Evolutionary conservation across 768 basidiomycete species (phyloP).

Genomic region (Porphyrellus cyaneotinctus): DNA sequence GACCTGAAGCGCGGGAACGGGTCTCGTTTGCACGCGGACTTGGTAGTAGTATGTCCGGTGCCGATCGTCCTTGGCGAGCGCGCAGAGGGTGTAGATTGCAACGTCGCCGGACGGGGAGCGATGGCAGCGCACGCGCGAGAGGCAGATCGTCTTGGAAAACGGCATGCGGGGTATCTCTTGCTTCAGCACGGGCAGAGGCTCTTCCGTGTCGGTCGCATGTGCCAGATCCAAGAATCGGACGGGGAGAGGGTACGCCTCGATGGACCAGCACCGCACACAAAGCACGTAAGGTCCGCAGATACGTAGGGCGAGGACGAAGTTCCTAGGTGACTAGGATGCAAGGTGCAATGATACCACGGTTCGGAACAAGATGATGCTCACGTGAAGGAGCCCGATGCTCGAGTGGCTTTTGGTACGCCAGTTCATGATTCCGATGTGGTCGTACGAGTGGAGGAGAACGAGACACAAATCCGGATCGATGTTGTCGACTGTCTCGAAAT

Average conservation of each 20-base stretch:
- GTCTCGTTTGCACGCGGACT: slow-evolving; percentile 16
- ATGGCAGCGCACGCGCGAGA: slow-evolving; percentile 36
- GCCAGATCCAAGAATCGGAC: slow-evolving; percentile 3
- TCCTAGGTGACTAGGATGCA: slow-evolving; percentile 23
- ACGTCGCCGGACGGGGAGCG: slow-evolving; percentile 28
- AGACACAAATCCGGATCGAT: slow-evolving; percentile 32
- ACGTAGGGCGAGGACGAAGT: slow-evolving; percentile 36
- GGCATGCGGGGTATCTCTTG: slow-evolving; percentile 17
- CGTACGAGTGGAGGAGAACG: slow-evolving; percentile 28
- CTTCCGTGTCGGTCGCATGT: neutral
- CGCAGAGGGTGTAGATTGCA: slow-evolving; percentile 30
- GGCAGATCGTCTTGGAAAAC: slow-evolving; percentile 33
- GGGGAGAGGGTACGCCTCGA: slow-evolving; percentile 38
- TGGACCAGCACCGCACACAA: slow-evolving; percentile 43
- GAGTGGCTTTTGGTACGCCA: slow-evolving; percentile 29
- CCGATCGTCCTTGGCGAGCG: slow-evolving; percentile 35
- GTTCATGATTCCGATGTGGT: slow-evolving; percentile 34
- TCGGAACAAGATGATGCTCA: slow-evolving; percentile 16
- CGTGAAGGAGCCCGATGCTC: slow-evolving; percentile 25
- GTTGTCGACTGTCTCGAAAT: slow-evolving; percentile 17
- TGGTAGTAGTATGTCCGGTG: slow-evolving; percentile 45
- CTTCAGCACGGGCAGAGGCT: slow-evolving; percentile 13
- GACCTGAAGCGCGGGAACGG: neutral
- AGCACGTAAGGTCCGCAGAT: slow-evolving; percentile 49
- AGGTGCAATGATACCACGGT: neutral